phyloP scores from a whole-genome alignment of 164 flowering plant genomes.

The Tetrastigma voinierianum region DNA sequence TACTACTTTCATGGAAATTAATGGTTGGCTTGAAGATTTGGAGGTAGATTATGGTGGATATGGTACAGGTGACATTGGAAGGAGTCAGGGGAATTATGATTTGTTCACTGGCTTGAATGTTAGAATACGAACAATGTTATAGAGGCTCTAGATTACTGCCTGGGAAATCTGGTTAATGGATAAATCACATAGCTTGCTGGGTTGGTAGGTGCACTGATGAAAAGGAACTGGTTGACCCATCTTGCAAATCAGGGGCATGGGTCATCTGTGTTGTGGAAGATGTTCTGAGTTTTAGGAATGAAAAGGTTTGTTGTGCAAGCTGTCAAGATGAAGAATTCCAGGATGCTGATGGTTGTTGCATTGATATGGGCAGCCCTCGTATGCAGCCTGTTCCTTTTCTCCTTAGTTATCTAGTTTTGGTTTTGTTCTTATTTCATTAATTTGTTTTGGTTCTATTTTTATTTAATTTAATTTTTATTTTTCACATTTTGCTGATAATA shows the following conservation, averaged over 20 bases:
- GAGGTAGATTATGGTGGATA: slow-evolving; percentile 46
- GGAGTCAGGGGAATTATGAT: slow-evolving; percentile 31
- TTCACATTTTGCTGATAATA: no score
- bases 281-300: slow-evolving; percentile 19
- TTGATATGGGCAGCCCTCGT: no score
- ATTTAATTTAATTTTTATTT: no score
- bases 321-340: no score
- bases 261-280: slow-evolving; percentile 24
- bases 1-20: slow-evolving; percentile 64
- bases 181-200: slow-evolving; percentile 1
- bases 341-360: no score
- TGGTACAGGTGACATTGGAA: slow-evolving; percentile 24
- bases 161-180: slow-evolving; percentile 14
- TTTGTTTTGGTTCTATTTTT: no score
- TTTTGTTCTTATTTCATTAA: no score
- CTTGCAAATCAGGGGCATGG: slow-evolving; percentile 16
- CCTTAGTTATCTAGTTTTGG: no score
- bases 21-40: slow-evolving; percentile 77
- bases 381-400: no score
- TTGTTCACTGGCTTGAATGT: slow-evolving; percentile 53
- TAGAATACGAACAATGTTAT: slow-evolving; percentile 49
- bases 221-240: slow-evolving; percentile 18
- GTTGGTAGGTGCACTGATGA: no score
- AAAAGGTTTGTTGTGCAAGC: slow-evolving; percentile 4
- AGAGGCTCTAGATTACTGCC: slow-evolving; percentile 48